Evolutionary conservation across 2,329 filamentous ascomycete species (phyloP), one percentile per base, ranked within the genome.

Genomic region (Endocalyx cinctus): DNA sequence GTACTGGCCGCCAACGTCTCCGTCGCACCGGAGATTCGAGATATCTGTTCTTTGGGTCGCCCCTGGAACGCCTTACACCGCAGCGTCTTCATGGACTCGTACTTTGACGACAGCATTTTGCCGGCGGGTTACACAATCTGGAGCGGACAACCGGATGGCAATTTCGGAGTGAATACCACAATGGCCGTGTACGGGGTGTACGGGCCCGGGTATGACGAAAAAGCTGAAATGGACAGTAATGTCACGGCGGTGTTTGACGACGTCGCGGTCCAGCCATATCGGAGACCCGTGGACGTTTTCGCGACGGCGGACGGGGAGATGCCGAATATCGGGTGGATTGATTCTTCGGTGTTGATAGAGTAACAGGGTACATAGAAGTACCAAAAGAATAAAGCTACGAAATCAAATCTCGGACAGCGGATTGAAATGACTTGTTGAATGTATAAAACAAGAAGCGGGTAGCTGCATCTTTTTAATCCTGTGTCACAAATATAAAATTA

Each of bases 61-160:
- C 77, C 77, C 1, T 82, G 78, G 70, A 82, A 82, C 46, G 60
- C 67, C 0, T 56, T 63, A 19, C 74, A 79, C 41, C 66, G 72
- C 14, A 74, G 70, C 20, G 63, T 82, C 39, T 80, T 79, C 42
- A 69, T 72, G 33, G 54, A 69, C 10, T 67, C 61, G 2, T 74
- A 72, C 41, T 58, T 80, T 5, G 76, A 81, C 46, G 62, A 62
- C 5, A 72, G 67, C 28, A 70, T 81, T 17, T 42, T 59, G 23
- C 59, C 69, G 0, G 62, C 58, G 2, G 77, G 77, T 2, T 82
- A 80, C 47, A 74, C 73, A 23, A 46, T 62, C 10, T 79, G 75
- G 75, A 48, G 59, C 11, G 39, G 46, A 2, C 17, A 40, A 28
- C 27, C 32, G 2, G 33, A 39, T 16, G 44, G 42, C 3, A 40